Percentiles rank a stretch among this genome's conserved stretches.
phyloP scores from a whole-genome alignment of 345 rosid genomes.

The Moricandia moricandioides region DNA sequence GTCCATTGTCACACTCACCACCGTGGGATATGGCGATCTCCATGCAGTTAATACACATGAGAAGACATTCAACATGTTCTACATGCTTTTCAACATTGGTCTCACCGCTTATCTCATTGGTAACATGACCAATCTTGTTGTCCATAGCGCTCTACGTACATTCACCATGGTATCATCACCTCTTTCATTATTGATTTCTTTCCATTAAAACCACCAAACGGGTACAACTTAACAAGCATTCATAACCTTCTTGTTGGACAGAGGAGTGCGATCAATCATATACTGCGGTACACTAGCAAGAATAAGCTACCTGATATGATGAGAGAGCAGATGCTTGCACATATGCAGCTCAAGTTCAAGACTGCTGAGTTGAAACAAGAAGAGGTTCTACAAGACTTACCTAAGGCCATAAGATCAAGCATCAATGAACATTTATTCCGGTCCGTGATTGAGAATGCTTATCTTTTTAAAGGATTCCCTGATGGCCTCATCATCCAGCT shows the following conservation, averaged over 20 bases:
- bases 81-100: slow-evolving; percentile 90
- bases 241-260: slow-evolving; percentile 30
- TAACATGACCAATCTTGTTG: slow-evolving; percentile 93
- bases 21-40: slow-evolving; percentile 90
- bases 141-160: slow-evolving; percentile 63
- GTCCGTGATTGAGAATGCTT: slow-evolving; percentile 48
- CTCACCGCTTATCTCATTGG: slow-evolving; percentile 86
- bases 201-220: background rate
- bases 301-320: slow-evolving; percentile 77
- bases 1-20: slow-evolving; percentile 88
- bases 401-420: slow-evolving; percentile 88
- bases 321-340: slow-evolving; percentile 89
- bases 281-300: slow-evolving; percentile 73
- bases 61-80: slow-evolving; percentile 69
- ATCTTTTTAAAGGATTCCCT: slow-evolving; percentile 74
- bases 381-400: slow-evolving; percentile 73
- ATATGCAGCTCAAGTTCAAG: slow-evolving; percentile 89
- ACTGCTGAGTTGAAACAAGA: slow-evolving; percentile 84
- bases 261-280: slow-evolving; percentile 78
- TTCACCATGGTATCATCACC: slow-evolving; percentile 56
- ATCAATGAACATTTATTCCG: slow-evolving; percentile 79
- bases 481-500: slow-evolving; percentile 69
- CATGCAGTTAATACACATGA: slow-evolving; percentile 67
- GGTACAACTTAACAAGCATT: background rate
- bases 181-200: background rate